These are phyloP conservation scores for Fagopyrum esculentum DNA, from an alignment of 148 eudicot species.

Conservation along the genomic window DNA sequence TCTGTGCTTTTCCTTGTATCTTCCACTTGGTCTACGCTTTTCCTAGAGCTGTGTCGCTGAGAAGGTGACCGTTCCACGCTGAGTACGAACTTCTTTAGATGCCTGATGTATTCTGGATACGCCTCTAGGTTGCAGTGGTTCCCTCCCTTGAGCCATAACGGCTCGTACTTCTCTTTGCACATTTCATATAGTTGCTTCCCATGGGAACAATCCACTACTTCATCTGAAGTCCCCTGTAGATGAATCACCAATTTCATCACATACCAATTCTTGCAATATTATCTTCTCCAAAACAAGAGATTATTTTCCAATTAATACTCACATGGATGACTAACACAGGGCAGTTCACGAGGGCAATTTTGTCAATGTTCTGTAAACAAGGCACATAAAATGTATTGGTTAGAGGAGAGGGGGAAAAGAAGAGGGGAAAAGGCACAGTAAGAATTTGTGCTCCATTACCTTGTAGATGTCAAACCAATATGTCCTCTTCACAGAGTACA, in stretches of 20 bases:
- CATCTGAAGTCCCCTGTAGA: conserved; percentile 61
- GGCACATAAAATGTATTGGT: conserved; percentile 13
- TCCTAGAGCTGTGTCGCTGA: conserved; percentile 39
- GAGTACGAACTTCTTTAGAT: conserved; percentile 53
- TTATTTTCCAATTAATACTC: conserved; percentile 26
- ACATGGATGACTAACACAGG: conserved; percentile 66
- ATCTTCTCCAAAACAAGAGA: background rate
- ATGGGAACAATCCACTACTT: conserved; percentile 62
- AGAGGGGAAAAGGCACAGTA: background rate
- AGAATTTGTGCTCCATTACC: conserved; percentile 23
- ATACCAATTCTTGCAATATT: background rate
- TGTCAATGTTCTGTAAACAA: conserved; percentile 60
- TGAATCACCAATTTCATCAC: background rate
- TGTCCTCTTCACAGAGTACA: conserved; percentile 57
- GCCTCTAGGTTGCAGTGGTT: conserved; percentile 61
- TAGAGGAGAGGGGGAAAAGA: background rate
- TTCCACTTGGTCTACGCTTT: conserved; percentile 46
- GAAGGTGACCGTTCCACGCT: conserved; percentile 48
- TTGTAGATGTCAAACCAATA: conserved; percentile 74
- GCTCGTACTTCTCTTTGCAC: conserved; percentile 66
- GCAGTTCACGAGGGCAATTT: conserved; percentile 52
- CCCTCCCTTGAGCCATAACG: conserved; percentile 64
- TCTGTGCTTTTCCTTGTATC: conserved; percentile 47
- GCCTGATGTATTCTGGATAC: conserved; percentile 57
- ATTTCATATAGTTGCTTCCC: conserved; percentile 71